Conservation (phyloP, 257 asterid species). For the Plantago ovata region DNA sequence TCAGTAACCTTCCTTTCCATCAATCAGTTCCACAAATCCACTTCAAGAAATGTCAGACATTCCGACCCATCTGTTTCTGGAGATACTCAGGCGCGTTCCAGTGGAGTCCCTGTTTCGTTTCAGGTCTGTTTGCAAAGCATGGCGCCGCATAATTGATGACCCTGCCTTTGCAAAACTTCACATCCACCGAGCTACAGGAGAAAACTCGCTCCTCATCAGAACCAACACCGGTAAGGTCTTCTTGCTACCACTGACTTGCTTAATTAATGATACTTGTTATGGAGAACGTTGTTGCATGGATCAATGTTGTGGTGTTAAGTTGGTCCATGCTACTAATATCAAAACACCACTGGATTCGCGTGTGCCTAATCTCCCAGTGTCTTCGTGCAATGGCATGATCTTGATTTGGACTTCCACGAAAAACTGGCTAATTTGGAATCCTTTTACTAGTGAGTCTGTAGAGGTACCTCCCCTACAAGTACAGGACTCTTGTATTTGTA, state of each 20-base stretch:
- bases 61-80: not conserved
- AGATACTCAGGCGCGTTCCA: conserved; percentile 4
- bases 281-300: too few species aligned
- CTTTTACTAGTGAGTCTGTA: not conserved
- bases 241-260: too few species aligned
- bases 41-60: conserved; percentile 19
- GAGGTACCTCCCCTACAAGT: too few species aligned
- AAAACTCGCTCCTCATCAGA: conserved; percentile 2
- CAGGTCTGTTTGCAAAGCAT: conserved; percentile 16
- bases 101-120: conserved; percentile 5
- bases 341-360: not conserved
- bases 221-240: not conserved
- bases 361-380: not conserved
- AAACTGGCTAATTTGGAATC: not conserved
- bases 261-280: too few species aligned
- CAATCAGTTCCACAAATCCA: too few species aligned
- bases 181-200: too few species aligned
- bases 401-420: not conserved
- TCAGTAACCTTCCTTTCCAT: too few species aligned
- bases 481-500: not conserved
- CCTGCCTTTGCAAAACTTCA: conserved; percentile 13
- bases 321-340: not conserved
- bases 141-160: conserved; percentile 15
- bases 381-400: not conserved
- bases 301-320: too few species aligned